Evolutionary conservation across 139 green algal genomes (phyloP), one percentile per base, ranked within the genome.

Genomic region (Coelastrella sp.): DNA sequence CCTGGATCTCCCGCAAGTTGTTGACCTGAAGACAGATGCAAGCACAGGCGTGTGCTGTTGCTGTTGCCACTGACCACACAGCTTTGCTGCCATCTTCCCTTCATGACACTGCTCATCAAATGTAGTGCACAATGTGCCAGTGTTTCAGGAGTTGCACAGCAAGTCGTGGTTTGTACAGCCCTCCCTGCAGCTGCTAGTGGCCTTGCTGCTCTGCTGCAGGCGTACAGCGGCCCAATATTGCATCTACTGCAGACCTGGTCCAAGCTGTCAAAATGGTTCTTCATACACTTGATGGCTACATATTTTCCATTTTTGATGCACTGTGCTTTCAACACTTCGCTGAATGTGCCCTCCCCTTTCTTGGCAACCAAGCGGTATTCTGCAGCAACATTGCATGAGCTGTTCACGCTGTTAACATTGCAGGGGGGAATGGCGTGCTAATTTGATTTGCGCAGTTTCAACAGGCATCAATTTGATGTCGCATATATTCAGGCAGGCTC

Each of bases 281-380:
- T 98, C 96, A 98, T 97, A 93, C 96, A 97, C 90, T 98, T 98
- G 86, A 98, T 98, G 86, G 96, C 96, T 35, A 97, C 95, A 84
- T 98, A 97, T 81, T 97, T 97, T 79, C 96, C 95, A 88, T 97
- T 97, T 93, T 98, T 98, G 91, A 98, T 96, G 94, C 96, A 97
- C 88, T 98, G 96, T 14, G 96, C 96, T 87, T 97, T 97, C 70
- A 98, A 95, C 91, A 98, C 96, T 89, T 98, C 96, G 11, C 90
- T 95, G 90, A 98, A 98, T 20, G 96, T 98, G 87, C 96, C 96
- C 90, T 98, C 96, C 68, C 96, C 96, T 90, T 98, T 98, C 91
- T 98, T 98, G 5, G 96, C 95, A 7, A 98, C 95, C 8, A 98
- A 89, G n/a, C 96, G 93, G 91, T 98, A 98, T 75, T 97, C 88